phyloP scores from a whole-genome alignment of 257 asterid genomes.

The Linderniella brevidens region DNA sequence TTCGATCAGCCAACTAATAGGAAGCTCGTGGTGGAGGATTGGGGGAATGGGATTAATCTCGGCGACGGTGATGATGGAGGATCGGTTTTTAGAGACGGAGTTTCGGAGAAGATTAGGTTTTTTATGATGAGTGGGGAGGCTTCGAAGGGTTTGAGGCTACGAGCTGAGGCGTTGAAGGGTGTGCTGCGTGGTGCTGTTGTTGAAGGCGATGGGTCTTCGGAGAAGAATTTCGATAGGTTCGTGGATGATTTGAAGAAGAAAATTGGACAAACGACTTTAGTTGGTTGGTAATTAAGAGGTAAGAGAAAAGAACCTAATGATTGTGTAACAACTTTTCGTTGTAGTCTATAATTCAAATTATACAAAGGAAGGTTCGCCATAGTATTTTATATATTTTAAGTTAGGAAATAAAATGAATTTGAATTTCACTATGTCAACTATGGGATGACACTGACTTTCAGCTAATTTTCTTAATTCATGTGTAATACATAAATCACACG shows the following conservation, averaged over 20 bases:
- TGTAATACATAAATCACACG: no score
- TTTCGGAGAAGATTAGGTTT: background rate
- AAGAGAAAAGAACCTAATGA: no score
- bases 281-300: no score
- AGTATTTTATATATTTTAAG: no score
- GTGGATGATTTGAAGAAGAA: background rate
- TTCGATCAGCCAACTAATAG: constrained; percentile 24
- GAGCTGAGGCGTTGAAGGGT: background rate
- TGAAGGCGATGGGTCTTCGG: background rate
- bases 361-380: no score
- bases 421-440: no score
- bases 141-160: background rate
- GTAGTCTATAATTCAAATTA: no score
- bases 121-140: background rate
- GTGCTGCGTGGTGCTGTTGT: background rate
- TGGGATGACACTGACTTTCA: no score
- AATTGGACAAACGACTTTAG: background rate
- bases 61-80: constrained; percentile 20
- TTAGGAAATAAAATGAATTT: no score
- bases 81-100: background rate
- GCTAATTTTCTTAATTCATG: no score
- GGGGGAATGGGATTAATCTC: constrained; percentile 30
- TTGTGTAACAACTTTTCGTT: no score
- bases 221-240: constrained; percentile 1
- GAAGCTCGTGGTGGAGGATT: constrained; percentile 33